Base-by-base conservation (phyloP, 441 rosid species). In the Omphalea diandra region DNA sequence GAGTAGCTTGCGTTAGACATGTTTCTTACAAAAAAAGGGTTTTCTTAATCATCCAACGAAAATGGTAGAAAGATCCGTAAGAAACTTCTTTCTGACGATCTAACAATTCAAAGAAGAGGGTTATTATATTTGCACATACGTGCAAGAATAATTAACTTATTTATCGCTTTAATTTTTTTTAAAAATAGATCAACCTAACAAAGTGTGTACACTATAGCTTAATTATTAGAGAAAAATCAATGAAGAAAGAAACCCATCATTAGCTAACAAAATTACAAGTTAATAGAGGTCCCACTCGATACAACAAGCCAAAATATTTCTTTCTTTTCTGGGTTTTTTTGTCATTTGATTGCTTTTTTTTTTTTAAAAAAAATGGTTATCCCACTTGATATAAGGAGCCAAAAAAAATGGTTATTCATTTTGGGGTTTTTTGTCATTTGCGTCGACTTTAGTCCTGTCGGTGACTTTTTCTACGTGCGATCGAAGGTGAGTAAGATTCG, bases 401-500 rank as follows among this genome's bases (percentile, higher is more conserved):
- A n/a, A n/a, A n/a, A n/a, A n/a, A n/a, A n/a, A n/a, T n/a, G n/a
- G n/a, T n/a, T n/a, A n/a, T n/a, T n/a, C n/a, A n/a, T n/a, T n/a
- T n/a, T n/a, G n/a, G n/a, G n/a, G n/a, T n/a, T n/a, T n/a, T n/a
- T n/a, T n/a, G n/a, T 81, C 87, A 66, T 78, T 70, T 70, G 68
- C 52, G 66, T 78, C 70, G 87, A 81, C 81, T 77, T 74, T 74
- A 79, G 58, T 76, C 72, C 65, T 72, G 80, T 76, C 79, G 81
- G 76, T 74, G 80, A 77, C 77, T 69, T 61, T 27, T 60, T 63
- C 32, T 77, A 36, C 68, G 70, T 69, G 76, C 68, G 12, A 59
- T 26, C 1, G 41, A 41, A 65, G 71, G 69, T 9, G 35, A 52
- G 22, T 53, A 72, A 46, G 56, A 33, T 36, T 57, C 22, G n/a